A percentile compares a stretch with the other conserved stretches of the same genome.
Evolutionary conservation across 2,329 filamentous ascomycete species (phyloP).

Genomic region (Colletotrichum agaves): DNA sequence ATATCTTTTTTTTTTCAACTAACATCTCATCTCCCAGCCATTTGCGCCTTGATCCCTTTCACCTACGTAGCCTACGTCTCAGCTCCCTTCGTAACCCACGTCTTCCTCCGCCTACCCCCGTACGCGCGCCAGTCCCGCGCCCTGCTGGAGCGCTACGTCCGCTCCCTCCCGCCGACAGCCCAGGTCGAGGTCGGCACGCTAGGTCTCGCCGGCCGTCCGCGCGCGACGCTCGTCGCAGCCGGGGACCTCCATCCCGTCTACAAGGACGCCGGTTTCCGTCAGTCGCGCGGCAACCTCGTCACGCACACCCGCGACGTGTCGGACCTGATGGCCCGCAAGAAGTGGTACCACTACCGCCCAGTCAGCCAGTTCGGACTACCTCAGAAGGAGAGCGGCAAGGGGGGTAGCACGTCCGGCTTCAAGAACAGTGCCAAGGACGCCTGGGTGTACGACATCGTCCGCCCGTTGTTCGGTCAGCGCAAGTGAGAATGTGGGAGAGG

Average conservation of each 20-base stretch:
- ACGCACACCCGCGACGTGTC: conserved; percentile 46
- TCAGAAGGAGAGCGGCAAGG: conserved; percentile 40
- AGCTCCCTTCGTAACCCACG: conserved; percentile 76
- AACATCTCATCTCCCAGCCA: conserved; percentile 56
- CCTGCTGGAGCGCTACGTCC: conserved; percentile 63
- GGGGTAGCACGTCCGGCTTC: conserved; percentile 30
- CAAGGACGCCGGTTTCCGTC: conserved; percentile 17
- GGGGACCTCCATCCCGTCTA: conserved; percentile 48
- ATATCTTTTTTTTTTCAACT: too few relatives aligned
- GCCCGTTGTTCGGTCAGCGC: conserved; percentile 44
- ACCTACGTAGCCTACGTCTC: conserved; percentile 72
- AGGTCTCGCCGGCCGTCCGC: conserved; percentile 65
- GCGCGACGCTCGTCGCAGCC: conserved; percentile 56
- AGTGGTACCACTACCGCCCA: conserved; percentile 55
- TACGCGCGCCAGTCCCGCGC: conserved; percentile 71
- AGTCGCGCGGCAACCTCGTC: conserved; percentile 51
- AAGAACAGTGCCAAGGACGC: conserved; percentile 44
- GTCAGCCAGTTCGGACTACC: conserved; percentile 52
- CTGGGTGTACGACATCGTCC: conserved; percentile 55
- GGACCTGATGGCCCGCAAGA: conserved; percentile 45
- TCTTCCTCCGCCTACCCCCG: conserved; percentile 75
- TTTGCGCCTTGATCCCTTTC: conserved; percentile 73
- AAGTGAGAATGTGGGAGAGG: neutral
- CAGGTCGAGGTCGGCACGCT: conserved; percentile 65
- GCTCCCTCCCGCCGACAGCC: conserved; percentile 55